Evolutionary conservation across 208 protist genomes (phyloP).

Genomic region (Trypanosoma melophagium): DNA sequence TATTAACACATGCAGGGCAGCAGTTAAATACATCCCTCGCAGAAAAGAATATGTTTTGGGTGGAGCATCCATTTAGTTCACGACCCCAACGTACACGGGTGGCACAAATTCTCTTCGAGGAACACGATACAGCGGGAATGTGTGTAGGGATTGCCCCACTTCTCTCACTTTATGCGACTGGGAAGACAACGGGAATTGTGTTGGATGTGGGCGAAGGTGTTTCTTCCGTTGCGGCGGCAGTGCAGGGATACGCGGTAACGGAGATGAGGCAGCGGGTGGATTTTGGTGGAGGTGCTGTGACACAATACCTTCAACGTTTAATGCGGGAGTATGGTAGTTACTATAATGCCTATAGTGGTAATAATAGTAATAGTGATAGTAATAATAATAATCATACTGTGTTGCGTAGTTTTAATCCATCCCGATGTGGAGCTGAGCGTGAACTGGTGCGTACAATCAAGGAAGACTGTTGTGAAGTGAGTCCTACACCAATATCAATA

Average conservation of each 20-base stretch:
- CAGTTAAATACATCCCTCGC: conserved; percentile 6
- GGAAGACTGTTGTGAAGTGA: conserved; percentile 42
- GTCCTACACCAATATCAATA: conserved; percentile 23
- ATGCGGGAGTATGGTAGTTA: conserved; percentile 46
- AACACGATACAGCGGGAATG: conserved; percentile 26
- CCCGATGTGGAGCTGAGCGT: conserved; percentile 40
- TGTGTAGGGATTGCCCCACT: conserved; percentile 56
- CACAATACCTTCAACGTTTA: conserved; percentile 45
- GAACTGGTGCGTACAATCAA: conserved; percentile 51
- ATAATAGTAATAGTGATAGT: not conserved
- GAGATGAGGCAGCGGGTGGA: conserved; percentile 50
- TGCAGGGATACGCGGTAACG: conserved; percentile 50
- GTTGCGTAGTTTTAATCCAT: conserved; percentile 22
- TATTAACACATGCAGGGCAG: conserved; percentile 33
- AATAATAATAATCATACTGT: not conserved
- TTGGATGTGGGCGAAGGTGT: conserved; percentile 61
- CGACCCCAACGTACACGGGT: conserved; percentile 52
- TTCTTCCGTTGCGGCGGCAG: conserved; percentile 48
- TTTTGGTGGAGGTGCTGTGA: conserved; percentile 46
- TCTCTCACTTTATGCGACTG: conserved; percentile 62
- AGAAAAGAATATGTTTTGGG: conserved; percentile 18
- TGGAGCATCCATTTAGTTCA: conserved; percentile 65
- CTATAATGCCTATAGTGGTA: not conserved
- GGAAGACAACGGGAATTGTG: conserved; percentile 56
- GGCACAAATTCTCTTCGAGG: conserved; percentile 59